Evolutionary conservation across 441 rosid genomes (phyloP).

Genomic region (Capsella rubella): DNA sequence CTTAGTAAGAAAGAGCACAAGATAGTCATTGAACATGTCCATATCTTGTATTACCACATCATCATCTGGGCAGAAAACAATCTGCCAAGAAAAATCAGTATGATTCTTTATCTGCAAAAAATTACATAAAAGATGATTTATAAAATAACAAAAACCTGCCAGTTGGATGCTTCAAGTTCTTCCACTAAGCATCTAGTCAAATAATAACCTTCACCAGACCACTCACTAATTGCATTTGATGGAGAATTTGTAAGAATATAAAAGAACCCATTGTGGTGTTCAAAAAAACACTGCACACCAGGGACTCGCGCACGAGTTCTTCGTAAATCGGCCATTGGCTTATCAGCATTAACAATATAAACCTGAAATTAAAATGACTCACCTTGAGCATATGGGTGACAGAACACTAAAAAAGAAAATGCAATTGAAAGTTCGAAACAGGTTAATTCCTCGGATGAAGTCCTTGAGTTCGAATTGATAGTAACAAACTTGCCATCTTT

Average conservation of each 20-base stretch:
- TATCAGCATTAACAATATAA: conserved; percentile 65
- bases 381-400: conserved; percentile 12
- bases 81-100: conserved; percentile 49
- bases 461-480: conserved; percentile 93
- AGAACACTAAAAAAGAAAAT: neutral
- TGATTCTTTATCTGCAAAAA: conserved; percentile 23
- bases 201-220: conserved; percentile 62
- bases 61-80: conserved; percentile 66
- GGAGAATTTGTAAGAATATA: conserved; percentile 88
- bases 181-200: conserved; percentile 64
- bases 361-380: conserved; percentile 57
- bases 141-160: conserved; percentile 60
- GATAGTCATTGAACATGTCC: conserved; percentile 77
- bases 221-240: conserved; percentile 46
- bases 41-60: conserved; percentile 76
- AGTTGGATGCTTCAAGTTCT: conserved; percentile 53
- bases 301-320: conserved; percentile 67
- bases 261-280: conserved; percentile 77
- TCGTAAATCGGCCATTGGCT: conserved; percentile 59
- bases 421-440: conserved; percentile 39
- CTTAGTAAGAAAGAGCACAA: conserved; percentile 73
- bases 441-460: conserved; percentile 88
- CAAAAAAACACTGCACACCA: conserved; percentile 77
- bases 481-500: conserved; percentile 97
- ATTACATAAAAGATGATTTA: neutral